Evolutionary conservation across 345 rosid species (phyloP), one percentile per base, ranked within the genome.

Genomic region (Aethionema arabicum): DNA sequence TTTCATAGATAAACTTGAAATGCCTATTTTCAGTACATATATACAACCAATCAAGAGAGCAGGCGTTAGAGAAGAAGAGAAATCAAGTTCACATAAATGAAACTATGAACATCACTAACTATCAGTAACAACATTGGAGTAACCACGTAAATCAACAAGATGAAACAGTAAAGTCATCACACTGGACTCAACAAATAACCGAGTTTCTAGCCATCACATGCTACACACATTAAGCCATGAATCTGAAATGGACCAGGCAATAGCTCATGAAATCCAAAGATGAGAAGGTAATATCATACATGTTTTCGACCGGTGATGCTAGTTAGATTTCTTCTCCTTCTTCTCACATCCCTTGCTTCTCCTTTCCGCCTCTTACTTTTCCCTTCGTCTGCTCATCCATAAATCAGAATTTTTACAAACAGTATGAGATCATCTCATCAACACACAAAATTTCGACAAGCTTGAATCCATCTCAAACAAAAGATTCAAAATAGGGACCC

Each of bases 241-340:
- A 37, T 9, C 4, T 37, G 40, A 37, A 44, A 61, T 11, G 52
- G 46, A 44, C 45, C 0, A n/a, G n/a, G n/a, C n/a, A n/a, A n/a
- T n/a, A n/a, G n/a, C n/a, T n/a, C n/a, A n/a, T n/a, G 61, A 16
- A 14, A 21, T 5, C 16, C 30, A 16, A 40, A 13, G 6, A 21
- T 3, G 11, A 43, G 36, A 64, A 10, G 32, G n/a, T n/a, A n/a
- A 30, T 29, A 56, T 37, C 43, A 43, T 49, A 81, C 91, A 89
- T 78, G 85, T 67, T 56, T 67, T 74, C 15, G 93, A 81, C 44
- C 62, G 71, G 68, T 79, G 86, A 61, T 79, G 85, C 67, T 72
- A 83, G 61, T 52, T 85, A 74, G 90, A 78, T 62, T 82, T 88
- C 65, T 77, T 79, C 1, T 73, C 82, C 68, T 73, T 78, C 48